Percentiles rank a stretch among this genome's conserved stretches.
Conservation (phyloP, 257 asterid genomes). For the Lantana camara region DNA sequence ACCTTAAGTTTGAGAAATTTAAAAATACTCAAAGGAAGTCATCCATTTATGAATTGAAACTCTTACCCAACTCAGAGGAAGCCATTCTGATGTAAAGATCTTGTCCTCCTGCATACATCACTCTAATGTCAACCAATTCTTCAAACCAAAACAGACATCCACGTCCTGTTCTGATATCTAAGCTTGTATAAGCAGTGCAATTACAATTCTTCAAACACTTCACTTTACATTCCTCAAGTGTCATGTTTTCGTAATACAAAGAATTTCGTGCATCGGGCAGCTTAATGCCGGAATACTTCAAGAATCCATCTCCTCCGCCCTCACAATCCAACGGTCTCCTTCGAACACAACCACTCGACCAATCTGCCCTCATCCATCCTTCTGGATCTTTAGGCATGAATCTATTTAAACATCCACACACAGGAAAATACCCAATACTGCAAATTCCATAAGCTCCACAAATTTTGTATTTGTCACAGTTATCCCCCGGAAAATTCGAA, state of each 20-base stretch:
- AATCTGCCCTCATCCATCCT: too few species aligned
- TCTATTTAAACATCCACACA: too few species aligned
- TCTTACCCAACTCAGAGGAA: constrained; percentile 35
- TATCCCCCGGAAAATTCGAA: too few species aligned
- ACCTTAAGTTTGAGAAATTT: too few species aligned
- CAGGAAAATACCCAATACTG: too few species aligned
- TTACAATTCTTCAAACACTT: constrained; percentile 42
- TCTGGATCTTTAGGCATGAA: too few species aligned
- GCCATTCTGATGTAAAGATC: constrained; percentile 40
- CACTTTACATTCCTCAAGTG: constrained; percentile 38
- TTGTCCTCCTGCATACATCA: constrained; percentile 16
- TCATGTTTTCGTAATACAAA: constrained; percentile 26
- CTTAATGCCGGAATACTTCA: constrained; percentile 31
- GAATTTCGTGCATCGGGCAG: constrained; percentile 37
- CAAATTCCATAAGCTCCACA: too few species aligned
- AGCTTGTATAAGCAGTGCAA: constrained; percentile 43
- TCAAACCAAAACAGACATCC: constrained; percentile 52
- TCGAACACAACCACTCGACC: background rate
- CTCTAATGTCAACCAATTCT: constrained; percentile 45
- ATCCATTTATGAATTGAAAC: background rate
- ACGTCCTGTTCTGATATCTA: constrained; percentile 32
- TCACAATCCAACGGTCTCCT: constrained; percentile 31
- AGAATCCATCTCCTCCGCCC: constrained; percentile 26
- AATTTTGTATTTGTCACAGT: too few species aligned
- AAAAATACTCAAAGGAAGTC: background rate